Evolutionary conservation across 2,329 filamentous ascomycete species (phyloP), one percentile per base, ranked within the genome.

Genomic region (Dothistroma septosporum): DNA sequence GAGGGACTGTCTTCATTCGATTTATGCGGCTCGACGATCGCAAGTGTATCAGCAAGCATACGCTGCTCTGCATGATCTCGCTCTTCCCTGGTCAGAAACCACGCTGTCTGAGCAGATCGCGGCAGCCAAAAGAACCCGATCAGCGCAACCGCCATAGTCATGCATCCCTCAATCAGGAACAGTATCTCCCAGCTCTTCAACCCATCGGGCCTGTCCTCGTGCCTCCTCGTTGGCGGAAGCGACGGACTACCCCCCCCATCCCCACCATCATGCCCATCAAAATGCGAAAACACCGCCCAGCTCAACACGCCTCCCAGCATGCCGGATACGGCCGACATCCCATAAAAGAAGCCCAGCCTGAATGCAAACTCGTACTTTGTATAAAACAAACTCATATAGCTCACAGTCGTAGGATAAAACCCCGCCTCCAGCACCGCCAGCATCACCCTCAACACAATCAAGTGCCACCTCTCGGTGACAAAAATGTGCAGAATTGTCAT

Each of bases 361-460:
- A 77, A 76, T 4, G 78, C 83, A 61, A 85, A 83, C 64, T 85
- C 83, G 70, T 79, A 85, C 49, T 81, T 78, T 4, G 81, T 82
- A 66, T 85, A 85, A 69, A 85, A 85, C 55, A 83, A 74, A 19
- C 81, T 82, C 31, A 86, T 76, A 64, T 85, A 86, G n/a, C 79
- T 78, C 16, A 85, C 82, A 1, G 81, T 80, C 0, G 82, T 82
- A 3, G 83, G 82, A 64, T 85, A 86, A 67, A 86, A 85, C 2
- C 83, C 83, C 53, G 82, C 80, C 75, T 83, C 80, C 22, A 82
- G 69, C 31, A 72, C 74, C 0, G 79, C 80, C 47, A 83, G 80
- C 2, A 77, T 60, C 19, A 78, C 76, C 35, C 80, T 69, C 61
- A 82, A 62, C 22, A 73, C 64, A 37, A 79, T 79, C 54, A 82